phyloP scores from a whole-genome alignment of 306 rosid species.

The Citrullus mucosospermus region DNA sequence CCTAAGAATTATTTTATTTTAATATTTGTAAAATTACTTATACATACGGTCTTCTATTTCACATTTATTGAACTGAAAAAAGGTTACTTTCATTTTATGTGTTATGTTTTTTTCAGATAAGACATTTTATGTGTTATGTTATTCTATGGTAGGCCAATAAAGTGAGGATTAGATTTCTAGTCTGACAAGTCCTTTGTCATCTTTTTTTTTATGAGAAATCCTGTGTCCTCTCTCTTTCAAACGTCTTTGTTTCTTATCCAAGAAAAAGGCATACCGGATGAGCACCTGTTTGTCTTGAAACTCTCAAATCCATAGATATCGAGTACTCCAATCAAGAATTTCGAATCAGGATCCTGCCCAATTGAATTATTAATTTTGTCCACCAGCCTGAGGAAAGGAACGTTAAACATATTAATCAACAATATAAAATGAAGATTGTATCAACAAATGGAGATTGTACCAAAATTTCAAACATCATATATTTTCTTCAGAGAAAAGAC shows the following conservation, averaged over 20 bases:
- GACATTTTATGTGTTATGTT: no score
- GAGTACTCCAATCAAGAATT: slow-evolving; percentile 81
- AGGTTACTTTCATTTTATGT: no score
- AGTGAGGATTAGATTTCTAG: no score
- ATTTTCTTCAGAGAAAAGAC: slow-evolving; percentile 12
- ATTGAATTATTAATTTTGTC: slow-evolving; percentile 79
- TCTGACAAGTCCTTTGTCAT: no score
- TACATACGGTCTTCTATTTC: no score
- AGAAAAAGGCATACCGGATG: slow-evolving; percentile 33
- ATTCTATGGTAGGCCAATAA: no score
- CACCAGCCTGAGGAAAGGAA: slow-evolving; percentile 71
- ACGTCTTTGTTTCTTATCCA: slow-evolving; percentile 20
- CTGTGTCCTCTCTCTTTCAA: background rate
- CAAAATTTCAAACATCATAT: slow-evolving; percentile 7
- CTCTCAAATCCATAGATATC: slow-evolving; percentile 99
- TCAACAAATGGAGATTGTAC: background rate
- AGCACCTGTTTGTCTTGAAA: slow-evolving; percentile 99
- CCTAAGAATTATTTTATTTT: no score
- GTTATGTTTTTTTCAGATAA: no score
- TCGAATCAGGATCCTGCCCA: slow-evolving; percentile 93
- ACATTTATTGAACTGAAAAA: no score
- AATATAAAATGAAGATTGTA: background rate
- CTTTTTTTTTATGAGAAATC: background rate
- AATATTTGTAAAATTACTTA: no score
- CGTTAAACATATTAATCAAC: background rate